Base-by-base conservation (phyloP, 352 stramenopile genomes). In the Lagenidium sp. region DNA sequence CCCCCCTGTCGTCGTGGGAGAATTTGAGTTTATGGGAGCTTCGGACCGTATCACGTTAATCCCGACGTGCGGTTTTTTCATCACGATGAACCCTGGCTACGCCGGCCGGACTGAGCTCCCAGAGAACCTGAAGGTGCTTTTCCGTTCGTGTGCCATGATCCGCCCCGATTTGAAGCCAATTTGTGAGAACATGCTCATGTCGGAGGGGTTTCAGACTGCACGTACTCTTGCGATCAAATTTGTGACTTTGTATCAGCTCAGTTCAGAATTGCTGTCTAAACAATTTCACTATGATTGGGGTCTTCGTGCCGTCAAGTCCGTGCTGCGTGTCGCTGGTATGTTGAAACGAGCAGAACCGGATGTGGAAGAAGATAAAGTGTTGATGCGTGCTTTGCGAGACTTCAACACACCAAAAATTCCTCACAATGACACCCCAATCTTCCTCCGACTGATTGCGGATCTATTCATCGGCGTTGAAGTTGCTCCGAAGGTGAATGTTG, bases 71-170 rank as follows among this genome's bases (percentile, higher is more conserved):
- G 87, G 87, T 4, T 96, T 97, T 60, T 97, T 96, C 57, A 97
- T 97, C 49, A 97, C 90, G 7, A 97, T 97, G 90, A 97, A 97
- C 62, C 90, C 89, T 7, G 90, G 90, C 6, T 97, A 97, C 42
- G 85, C 85, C 10, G 90, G 78, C 10, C 77, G 80, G 4, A 91
- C 77, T 0, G 79, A 96, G 41, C 65, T 96, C 4, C 82, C 83
- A 5, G 83, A 93, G 40, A 96, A 95, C 39, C 50, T 97, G 1
- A 96, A 96, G 46, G 83, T 93, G 49, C 63, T 97, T n/a, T 94
- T 94, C 63, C 79, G 80, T 2, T 92, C 78, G 56, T 98, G 63
- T 52, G 94, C 63, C 60, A 97, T 87, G 96, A 98, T 98, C 48
- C 85, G 91, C 44, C 94, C 94, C 1, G 94, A 98, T 49, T 76